These are phyloP conservation scores for Pyrus betulifolia DNA, from an alignment of 306 rosid species.

Conservation along the genomic window DNA sequence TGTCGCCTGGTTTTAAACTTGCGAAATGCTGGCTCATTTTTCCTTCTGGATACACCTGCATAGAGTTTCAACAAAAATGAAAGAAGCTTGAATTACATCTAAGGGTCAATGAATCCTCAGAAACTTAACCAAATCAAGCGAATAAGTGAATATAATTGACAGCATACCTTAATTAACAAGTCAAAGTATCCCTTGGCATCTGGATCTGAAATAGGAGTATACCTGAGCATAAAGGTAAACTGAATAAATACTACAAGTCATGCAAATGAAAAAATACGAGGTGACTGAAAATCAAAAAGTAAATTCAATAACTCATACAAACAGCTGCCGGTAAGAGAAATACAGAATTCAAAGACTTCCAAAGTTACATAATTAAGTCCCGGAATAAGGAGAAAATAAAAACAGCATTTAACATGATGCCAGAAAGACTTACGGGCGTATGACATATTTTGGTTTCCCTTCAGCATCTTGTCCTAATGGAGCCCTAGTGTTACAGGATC, in stretches of 20 bases:
- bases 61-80: conserved; percentile 11
- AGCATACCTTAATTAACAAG: conserved; percentile 76
- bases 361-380: not conserved
- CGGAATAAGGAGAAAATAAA: not conserved
- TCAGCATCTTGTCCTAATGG: conserved; percentile 69
- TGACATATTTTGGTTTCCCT: conserved; percentile 65
- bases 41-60: conserved; percentile 90
- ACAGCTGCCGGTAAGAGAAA: not conserved
- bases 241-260: conserved; percentile 6
- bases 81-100: not conserved
- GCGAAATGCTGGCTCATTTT: conserved; percentile 99
- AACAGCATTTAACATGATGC: conserved; percentile 11
- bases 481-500: conserved; percentile 46
- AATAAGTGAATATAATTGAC: not conserved
- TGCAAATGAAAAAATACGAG: not conserved
- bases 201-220: conserved; percentile 95
- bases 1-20: conserved; percentile 92
- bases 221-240: conserved; percentile 39
- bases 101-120: not conserved
- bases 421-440: conserved; percentile 76
- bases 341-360: not conserved
- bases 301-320: not conserved
- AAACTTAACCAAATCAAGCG: not conserved
- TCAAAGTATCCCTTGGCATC: conserved; percentile 90
- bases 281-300: not conserved